phyloP scores from a whole-genome alignment of 805 yeast genomes.

The Yamadazyma ubonensis region DNA sequence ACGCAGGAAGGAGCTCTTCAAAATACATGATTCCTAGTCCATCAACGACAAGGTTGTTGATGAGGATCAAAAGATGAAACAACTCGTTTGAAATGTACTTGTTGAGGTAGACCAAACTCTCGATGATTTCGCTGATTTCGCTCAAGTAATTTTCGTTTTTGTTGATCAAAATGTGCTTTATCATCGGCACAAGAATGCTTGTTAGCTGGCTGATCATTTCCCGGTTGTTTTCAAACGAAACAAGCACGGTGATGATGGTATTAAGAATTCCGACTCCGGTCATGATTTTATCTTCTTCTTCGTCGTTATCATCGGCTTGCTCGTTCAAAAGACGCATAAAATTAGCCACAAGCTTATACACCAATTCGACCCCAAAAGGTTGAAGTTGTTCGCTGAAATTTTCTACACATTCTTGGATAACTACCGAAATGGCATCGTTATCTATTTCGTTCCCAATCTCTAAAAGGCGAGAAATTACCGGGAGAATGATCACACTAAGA shows the following conservation, averaged over 20 bases:
- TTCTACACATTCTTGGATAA: slow-evolving; percentile 95
- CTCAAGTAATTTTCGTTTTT: slow-evolving; percentile 70
- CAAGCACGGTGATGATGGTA: slow-evolving; percentile 76
- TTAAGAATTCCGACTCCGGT: slow-evolving; percentile 80
- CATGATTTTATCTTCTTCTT: slow-evolving; percentile 63
- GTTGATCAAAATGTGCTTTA: slow-evolving; percentile 63
- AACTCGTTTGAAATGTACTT: slow-evolving; percentile 54
- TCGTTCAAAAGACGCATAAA: slow-evolving; percentile 45
- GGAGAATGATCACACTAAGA: slow-evolving; percentile 65
- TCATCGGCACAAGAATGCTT: slow-evolving; percentile 65
- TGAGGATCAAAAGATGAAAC: slow-evolving; percentile 67
- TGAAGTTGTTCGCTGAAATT: slow-evolving; percentile 79
- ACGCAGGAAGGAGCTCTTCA: slow-evolving; percentile 72
- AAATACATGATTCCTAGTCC: slow-evolving; percentile 59
- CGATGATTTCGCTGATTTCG: slow-evolving; percentile 71
- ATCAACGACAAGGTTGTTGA: slow-evolving; percentile 30
- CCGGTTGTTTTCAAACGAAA: slow-evolving; percentile 78
- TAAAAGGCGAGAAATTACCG: slow-evolving; percentile 77
- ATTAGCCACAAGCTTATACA: slow-evolving; percentile 64
- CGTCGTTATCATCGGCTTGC: slow-evolving; percentile 54
- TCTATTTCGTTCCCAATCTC: slow-evolving; percentile 78
- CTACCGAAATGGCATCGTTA: slow-evolving; percentile 81
- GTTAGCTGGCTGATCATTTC: slow-evolving; percentile 65
- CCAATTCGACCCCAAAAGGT: slow-evolving; percentile 69
- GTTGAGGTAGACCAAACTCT: slow-evolving; percentile 43